Conservation (phyloP, 2,329 filamentous ascomycete species). For the Cadophora luteo-olivacea region DNA sequence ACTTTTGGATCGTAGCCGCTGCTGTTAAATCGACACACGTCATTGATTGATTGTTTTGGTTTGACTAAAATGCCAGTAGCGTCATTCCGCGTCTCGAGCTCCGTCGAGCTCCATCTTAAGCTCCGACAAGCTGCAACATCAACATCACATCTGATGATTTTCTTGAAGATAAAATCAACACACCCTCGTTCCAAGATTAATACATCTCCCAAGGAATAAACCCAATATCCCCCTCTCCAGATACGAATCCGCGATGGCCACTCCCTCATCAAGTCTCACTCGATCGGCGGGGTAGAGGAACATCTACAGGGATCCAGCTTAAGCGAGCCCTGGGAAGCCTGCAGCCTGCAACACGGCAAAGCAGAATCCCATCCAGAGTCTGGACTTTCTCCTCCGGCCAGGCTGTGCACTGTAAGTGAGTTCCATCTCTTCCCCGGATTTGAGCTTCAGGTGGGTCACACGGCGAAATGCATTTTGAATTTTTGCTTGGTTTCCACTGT, state of each 20-base stretch:
- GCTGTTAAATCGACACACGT: conserved; percentile 9
- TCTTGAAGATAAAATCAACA: background rate
- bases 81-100: background rate
- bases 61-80: background rate
- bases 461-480: background rate
- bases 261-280: conserved; percentile 15
- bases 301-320: conserved; percentile 5
- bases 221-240: background rate
- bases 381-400: background rate
- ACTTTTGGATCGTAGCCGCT: background rate
- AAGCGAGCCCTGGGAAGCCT: background rate
- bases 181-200: background rate
- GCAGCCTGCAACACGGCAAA: conserved; percentile 19
- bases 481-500: background rate
- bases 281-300: conserved; percentile 11
- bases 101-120: background rate
- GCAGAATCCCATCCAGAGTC: background rate
- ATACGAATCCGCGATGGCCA: background rate
- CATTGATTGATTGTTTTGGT: conserved; percentile 1
- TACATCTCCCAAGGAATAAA: background rate
- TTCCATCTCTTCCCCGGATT: conserved; percentile 23
- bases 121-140: background rate
- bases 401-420: background rate
- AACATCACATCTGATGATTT: too few relatives aligned
- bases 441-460: background rate